phyloP scores from a whole-genome alignment of 2,329 filamentous ascomycete species.

The Epichloe festucae region DNA sequence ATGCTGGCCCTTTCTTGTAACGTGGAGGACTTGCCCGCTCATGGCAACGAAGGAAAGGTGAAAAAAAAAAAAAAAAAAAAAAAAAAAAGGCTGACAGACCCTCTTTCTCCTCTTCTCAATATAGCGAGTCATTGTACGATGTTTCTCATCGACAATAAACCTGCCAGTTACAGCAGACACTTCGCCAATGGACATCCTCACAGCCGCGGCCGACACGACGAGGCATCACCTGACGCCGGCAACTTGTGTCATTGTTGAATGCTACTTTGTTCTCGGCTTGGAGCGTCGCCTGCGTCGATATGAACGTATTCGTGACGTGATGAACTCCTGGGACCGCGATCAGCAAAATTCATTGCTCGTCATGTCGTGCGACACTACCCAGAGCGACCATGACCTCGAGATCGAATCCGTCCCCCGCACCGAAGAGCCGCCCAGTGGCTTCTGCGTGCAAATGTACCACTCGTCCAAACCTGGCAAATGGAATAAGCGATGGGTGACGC shows the following conservation, averaged over 20 bases:
- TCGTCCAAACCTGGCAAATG: conserved; percentile 75
- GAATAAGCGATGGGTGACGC: conserved; percentile 70
- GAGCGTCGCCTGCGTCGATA: conserved; percentile 75
- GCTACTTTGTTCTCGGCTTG: conserved; percentile 61
- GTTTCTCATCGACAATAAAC: conserved; percentile 52
- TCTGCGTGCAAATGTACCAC: conserved; percentile 62
- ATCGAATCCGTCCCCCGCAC: conserved; percentile 43
- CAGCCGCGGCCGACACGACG: conserved; percentile 50
- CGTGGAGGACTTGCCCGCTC: neutral
- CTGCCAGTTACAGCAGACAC: conserved; percentile 66
- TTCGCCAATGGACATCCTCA: conserved; percentile 59
- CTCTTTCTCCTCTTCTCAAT: neutral
- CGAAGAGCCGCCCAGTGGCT: conserved; percentile 48
- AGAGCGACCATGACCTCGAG: conserved; percentile 50
- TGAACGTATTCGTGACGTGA: conserved; percentile 71
- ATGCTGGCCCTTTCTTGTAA: too few species aligned
- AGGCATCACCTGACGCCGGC: conserved; percentile 50
- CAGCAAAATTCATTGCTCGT: conserved; percentile 63
- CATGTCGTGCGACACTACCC: conserved; percentile 41
- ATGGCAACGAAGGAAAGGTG: neutral
- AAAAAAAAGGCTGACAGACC: neutral
- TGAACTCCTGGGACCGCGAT: conserved; percentile 88
- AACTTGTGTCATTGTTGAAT: conserved; percentile 63
- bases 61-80: too few species aligned
- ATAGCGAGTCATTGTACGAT: conserved; percentile 60